Conservation (phyloP, 129 eudicot species). For the Ambrosia trifida region DNA sequence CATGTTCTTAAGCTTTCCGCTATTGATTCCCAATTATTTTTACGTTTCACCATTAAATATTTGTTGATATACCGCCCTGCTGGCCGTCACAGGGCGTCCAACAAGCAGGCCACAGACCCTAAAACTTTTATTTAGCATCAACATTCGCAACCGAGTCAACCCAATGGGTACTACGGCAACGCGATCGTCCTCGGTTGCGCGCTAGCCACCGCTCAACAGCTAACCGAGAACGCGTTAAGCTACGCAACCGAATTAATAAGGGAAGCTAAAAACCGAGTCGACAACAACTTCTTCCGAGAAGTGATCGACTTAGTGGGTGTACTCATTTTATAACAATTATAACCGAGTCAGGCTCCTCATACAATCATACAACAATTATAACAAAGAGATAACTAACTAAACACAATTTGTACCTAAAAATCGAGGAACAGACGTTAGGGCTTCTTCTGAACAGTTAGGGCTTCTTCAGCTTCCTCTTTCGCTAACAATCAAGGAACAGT, state of each 20-base stretch:
- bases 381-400: too few species aligned
- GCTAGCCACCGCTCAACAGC: constrained; percentile 37
- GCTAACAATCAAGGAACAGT: too few species aligned
- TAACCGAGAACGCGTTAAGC: constrained; percentile 44
- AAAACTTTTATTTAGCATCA: constrained; percentile 60
- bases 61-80: constrained; percentile 47
- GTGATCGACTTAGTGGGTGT: constrained; percentile 62
- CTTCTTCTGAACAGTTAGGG: too few species aligned
- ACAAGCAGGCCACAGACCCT: constrained; percentile 41
- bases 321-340: too few species aligned
- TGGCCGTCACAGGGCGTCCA: not conserved
- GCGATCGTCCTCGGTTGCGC: constrained; percentile 74
- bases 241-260: constrained; percentile 45
- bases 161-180: constrained; percentile 65
- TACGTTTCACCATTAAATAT: constrained; percentile 72
- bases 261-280: constrained; percentile 64
- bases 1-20: constrained; percentile 60
- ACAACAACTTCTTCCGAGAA: constrained; percentile 54
- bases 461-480: too few species aligned
- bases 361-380: too few species aligned
- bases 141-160: constrained; percentile 64
- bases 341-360: too few species aligned
- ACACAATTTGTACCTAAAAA: too few species aligned
- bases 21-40: constrained; percentile 70
- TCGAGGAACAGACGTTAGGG: too few species aligned